Evolutionary conservation across 495 filamentous ascomycete species (phyloP).

Genomic region (Penicillium herquei): DNA sequence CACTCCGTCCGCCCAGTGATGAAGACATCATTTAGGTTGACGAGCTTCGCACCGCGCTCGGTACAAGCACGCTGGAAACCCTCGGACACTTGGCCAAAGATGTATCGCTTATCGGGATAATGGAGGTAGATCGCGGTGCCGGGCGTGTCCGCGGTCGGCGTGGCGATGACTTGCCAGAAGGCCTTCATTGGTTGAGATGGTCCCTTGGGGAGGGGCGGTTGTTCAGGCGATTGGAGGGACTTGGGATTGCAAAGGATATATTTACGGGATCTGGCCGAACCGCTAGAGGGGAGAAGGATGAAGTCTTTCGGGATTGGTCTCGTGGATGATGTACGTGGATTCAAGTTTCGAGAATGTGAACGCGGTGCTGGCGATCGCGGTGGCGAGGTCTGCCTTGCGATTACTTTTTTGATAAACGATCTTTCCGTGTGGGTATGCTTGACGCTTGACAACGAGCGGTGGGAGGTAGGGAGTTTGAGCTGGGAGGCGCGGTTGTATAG

Average conservation of each 20-base stretch:
- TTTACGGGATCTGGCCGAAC: not conserved
- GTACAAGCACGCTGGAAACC: slow-evolving; percentile 76
- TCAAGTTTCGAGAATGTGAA: too few species aligned
- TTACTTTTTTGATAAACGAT: not conserved
- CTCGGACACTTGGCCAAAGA: slow-evolving; percentile 84
- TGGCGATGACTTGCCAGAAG: slow-evolving; percentile 68
- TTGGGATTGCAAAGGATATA: slow-evolving; percentile 31
- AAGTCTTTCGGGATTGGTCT: slow-evolving; percentile 2
- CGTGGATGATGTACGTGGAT: not conserved
- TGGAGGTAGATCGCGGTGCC: slow-evolving; percentile 74
- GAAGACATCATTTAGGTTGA: slow-evolving; percentile 70
- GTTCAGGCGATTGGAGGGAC: slow-evolving; percentile 8
- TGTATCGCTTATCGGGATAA: slow-evolving; percentile 76
- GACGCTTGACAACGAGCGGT: not conserved
- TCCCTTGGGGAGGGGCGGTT: not conserved
- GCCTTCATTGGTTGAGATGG: slow-evolving; percentile 58
- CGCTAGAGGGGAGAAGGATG: slow-evolving; percentile 11
- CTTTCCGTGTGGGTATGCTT: not conserved
- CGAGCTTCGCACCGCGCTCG: slow-evolving; percentile 60
- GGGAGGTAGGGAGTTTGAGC: not conserved
- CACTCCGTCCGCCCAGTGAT: slow-evolving; percentile 75
- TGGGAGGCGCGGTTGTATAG: slow-evolving; percentile 2
- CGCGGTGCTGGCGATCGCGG: too few species aligned
- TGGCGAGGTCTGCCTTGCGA: not conserved
- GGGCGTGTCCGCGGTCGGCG: slow-evolving; percentile 87